Percentiles rank a stretch among this genome's conserved stretches.
These are phyloP conservation scores for Keithomyces neogunnii DNA, from an alignment of 2,329 filamentous ascomycete genomes.

Conservation along the genomic window DNA sequence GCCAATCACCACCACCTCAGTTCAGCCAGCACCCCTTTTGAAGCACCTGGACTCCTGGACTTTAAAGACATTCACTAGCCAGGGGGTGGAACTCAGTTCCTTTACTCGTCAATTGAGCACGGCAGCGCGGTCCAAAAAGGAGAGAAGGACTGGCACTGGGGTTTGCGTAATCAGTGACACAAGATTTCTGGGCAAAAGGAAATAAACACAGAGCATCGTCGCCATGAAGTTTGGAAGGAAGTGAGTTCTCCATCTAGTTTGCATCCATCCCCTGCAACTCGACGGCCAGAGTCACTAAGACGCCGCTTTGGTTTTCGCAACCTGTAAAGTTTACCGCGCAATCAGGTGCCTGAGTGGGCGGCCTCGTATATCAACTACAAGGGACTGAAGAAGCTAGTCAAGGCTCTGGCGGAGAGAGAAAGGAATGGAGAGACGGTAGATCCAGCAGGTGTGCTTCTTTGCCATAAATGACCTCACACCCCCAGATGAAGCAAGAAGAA, in stretches of 20 bases:
- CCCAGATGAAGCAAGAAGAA: slow-evolving; percentile 5
- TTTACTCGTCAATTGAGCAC: neutral
- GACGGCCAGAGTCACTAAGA: slow-evolving; percentile 10
- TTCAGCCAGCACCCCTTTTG: too few relatives aligned
- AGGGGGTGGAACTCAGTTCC: neutral
- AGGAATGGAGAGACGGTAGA: slow-evolving; percentile 70
- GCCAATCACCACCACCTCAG: too few relatives aligned
- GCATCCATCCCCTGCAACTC: slow-evolving; percentile 3
- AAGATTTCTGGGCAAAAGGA: neutral
- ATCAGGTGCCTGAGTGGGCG: slow-evolving; percentile 83
- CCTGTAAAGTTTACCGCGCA: slow-evolving; percentile 55
- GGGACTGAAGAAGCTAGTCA: slow-evolving; percentile 90
- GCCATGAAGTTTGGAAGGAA: slow-evolving; percentile 57
- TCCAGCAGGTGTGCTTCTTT: slow-evolving; percentile 68
- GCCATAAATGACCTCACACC: slow-evolving; percentile 10
- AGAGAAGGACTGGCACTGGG: neutral
- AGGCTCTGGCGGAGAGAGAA: slow-evolving; percentile 58
- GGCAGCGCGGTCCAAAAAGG: neutral
- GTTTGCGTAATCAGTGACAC: neutral
- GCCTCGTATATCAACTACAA: slow-evolving; percentile 84
- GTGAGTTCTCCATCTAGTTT: slow-evolving; percentile 28
- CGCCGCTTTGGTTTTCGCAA: slow-evolving; percentile 1
- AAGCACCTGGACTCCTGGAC: too few relatives aligned
- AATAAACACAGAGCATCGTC: neutral
- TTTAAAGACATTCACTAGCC: neutral